These are phyloP conservation scores for Ophiocordyceps camponoti-floridani DNA, from an alignment of 2,329 filamentous ascomycete genomes.

Conservation along the genomic window DNA sequence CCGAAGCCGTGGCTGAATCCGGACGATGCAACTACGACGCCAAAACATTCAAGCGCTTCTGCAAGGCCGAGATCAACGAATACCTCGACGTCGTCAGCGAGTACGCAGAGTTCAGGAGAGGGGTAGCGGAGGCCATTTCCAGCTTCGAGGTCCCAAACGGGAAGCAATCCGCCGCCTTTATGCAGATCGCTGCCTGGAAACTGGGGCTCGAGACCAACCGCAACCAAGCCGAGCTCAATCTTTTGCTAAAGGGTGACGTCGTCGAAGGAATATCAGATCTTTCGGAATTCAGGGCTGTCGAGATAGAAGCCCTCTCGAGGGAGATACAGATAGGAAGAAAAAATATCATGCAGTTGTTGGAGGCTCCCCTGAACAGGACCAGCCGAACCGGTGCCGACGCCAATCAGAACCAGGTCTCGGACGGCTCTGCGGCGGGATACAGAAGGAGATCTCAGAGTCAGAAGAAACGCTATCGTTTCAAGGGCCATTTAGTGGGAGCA, in stretches of 20 bases:
- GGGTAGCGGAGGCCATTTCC: background rate
- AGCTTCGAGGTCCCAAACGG: background rate
- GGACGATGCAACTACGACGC: no score
- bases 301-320: background rate
- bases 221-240: background rate
- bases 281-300: background rate
- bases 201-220: background rate
- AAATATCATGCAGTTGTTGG: background rate
- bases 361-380: no score
- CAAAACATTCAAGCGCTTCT: background rate
- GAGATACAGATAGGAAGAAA: background rate
- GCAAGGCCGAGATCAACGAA: background rate
- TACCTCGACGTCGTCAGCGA: background rate
- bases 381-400: no score
- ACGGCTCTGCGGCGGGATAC: no score
- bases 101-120: background rate
- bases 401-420: no score
- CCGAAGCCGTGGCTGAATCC: no score
- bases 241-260: background rate
- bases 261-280: background rate
- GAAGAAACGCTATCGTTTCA: no score
- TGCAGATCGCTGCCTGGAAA: background rate
- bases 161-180: background rate
- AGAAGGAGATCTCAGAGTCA: no score
- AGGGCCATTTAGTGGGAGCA: no score